phyloP scores from a whole-genome alignment of 148 eudicot species.

The Pharnaceum exiguum region DNA sequence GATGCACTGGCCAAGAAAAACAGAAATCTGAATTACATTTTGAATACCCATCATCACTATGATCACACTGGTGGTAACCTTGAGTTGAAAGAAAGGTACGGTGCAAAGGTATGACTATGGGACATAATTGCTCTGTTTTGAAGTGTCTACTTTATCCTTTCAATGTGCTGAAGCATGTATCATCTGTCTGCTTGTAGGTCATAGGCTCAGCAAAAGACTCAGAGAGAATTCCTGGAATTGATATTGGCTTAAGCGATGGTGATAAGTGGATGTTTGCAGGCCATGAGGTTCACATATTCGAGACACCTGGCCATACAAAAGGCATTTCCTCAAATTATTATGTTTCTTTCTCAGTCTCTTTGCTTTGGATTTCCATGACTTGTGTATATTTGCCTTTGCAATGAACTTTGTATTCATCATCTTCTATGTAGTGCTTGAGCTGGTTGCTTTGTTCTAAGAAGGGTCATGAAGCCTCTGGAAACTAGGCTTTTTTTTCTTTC shows the following conservation, averaged over 20 bases:
- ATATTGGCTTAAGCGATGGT: slow-evolving; percentile 70
- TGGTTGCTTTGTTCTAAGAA: too few species aligned
- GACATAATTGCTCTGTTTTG: neutral
- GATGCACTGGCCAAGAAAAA: slow-evolving; percentile 61
- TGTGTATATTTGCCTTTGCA: too few species aligned
- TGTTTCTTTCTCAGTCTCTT: neutral
- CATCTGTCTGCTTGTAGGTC: slow-evolving; percentile 33
- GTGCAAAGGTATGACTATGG: slow-evolving; percentile 76
- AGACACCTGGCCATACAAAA: slow-evolving; percentile 86
- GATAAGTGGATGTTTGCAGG: slow-evolving; percentile 95
- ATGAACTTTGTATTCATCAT: neutral
- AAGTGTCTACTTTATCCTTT: neutral
- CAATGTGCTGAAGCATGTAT: neutral
- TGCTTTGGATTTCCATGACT: too few species aligned
- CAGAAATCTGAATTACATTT: slow-evolving; percentile 63
- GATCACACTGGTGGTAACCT: slow-evolving; percentile 92
- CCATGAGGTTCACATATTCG: slow-evolving; percentile 79
- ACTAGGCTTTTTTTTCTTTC: too few species aligned
- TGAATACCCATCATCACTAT: slow-evolving; percentile 87
- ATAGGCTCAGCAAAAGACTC: slow-evolving; percentile 67
- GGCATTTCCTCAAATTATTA: slow-evolving; percentile 25
- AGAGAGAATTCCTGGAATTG: slow-evolving; percentile 88
- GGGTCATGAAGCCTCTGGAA: too few species aligned
- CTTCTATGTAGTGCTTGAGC: neutral
- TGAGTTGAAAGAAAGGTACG: slow-evolving; percentile 84